Evolutionary conservation across 208 protist species (phyloP), one percentile per base, ranked within the genome.

Genomic region (Balamuthia mandrillaris): DNA sequence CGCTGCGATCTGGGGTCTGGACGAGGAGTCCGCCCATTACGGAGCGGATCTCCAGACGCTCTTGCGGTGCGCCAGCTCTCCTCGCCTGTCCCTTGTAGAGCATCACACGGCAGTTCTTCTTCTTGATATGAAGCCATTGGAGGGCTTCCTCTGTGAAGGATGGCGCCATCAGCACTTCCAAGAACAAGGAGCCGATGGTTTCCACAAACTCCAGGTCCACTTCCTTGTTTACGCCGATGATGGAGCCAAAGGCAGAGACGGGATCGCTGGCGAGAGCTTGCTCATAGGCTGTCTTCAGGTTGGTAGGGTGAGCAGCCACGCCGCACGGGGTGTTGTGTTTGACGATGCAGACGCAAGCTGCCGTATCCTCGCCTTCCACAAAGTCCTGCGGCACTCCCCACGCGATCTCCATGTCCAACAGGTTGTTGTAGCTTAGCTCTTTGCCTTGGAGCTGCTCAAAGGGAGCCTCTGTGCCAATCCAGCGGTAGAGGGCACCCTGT

Each of bases 261-360:
- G 74, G 42, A 52, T 89, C 87, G 35, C 66, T 68, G 31, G 68
- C 77, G 24, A 89, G 85, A 1, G 87, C 87, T 33, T 84, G 54
- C 37, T 6, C 7, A 29, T 77, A 77, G 66, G 66, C 66, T 27
- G 66, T 54, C 29, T 56, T 54, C 18, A 77, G 49, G 44, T 27
- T 77, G 5, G 61, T 70, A 29, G 37, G n/a, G 33, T 86, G 33
- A 6, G 61, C 54, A 2, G 83, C n/a, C 2, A 87, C 52, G 54
- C 81, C 87, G 44, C 82, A 86, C 49, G 83, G 82, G 35, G 84
- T 87, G 42, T 82, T 82, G 44, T 89, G 87, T 65, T 89, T 89
- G 42, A 89, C 86, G 27, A 88, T 72, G 49, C 49, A 52, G 12
- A 85, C 81, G 60, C 39, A 54, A 21, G 81, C 60, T 39, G 52